Percentiles rank a stretch among this genome's conserved stretches.
Conservation (phyloP, 257 asterid genomes). For the Agastache rugosa region DNA sequence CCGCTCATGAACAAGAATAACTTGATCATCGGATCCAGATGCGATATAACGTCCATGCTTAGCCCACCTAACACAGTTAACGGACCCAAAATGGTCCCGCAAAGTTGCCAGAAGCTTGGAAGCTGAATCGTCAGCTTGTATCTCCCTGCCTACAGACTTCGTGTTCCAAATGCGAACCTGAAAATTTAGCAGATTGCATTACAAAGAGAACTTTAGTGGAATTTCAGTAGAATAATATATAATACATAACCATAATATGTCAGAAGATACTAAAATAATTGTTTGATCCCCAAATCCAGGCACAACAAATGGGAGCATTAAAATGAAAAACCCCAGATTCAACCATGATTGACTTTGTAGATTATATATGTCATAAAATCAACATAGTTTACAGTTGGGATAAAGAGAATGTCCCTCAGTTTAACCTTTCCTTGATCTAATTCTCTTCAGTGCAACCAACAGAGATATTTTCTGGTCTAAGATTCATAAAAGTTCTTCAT, state of each 20-base stretch:
- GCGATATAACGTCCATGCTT: constrained; percentile 92
- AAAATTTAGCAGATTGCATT: constrained; percentile 28
- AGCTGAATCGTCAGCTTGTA: constrained; percentile 58
- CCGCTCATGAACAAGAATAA: constrained; percentile 89
- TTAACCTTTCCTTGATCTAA: background rate
- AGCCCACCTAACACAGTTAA: constrained; percentile 99
- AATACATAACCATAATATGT: background rate
- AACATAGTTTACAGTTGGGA: background rate
- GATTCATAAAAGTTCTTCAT: background rate
- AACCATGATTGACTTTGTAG: background rate
- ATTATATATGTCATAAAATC: background rate
- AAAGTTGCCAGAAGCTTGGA: constrained; percentile 88
- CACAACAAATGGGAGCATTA: constrained; percentile 5
- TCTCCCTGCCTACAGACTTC: constrained; percentile 76
- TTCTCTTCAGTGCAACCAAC: background rate
- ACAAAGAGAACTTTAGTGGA: background rate
- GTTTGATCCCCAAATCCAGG: constrained; percentile 8
- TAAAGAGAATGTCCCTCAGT: background rate
- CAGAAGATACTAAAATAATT: background rate
- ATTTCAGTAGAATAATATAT: background rate
- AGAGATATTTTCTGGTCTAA: background rate
- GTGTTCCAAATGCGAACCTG: constrained; percentile 99
- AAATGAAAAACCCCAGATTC: background rate
- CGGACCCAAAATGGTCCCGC: constrained; percentile 97
- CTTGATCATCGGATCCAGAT: constrained; percentile 99